Percentiles rank a stretch among this genome's conserved stretches.
Evolutionary conservation across 495 filamentous ascomycete genomes (phyloP).

Genomic region (Penicillium arizonense): DNA sequence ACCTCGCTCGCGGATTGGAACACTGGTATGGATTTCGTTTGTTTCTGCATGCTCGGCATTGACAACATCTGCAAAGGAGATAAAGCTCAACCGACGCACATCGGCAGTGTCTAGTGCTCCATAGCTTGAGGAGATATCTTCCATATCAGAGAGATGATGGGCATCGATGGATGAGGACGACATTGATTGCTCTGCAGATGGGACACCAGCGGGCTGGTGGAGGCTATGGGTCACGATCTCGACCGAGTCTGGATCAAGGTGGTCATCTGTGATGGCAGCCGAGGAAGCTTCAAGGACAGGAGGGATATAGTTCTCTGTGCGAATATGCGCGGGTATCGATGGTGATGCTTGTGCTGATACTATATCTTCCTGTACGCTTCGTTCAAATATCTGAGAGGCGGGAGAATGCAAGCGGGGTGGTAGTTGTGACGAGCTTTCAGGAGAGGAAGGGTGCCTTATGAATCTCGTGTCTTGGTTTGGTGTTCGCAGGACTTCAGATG

Average conservation of each 20-base stretch:
- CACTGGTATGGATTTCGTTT: slow-evolving; percentile 11
- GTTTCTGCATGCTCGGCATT: slow-evolving; percentile 72
- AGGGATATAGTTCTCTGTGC: slow-evolving; percentile 89
- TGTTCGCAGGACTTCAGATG: slow-evolving; percentile 34
- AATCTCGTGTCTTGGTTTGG: slow-evolving; percentile 8
- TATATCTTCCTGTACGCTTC: slow-evolving; percentile 80
- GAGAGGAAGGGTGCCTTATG: slow-evolving; percentile 38
- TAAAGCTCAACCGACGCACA: slow-evolving; percentile 82
- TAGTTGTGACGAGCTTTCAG: slow-evolving; percentile 47
- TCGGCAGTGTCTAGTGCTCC: slow-evolving; percentile 68
- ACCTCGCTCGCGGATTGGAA: neutral
- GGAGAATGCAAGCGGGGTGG: slow-evolving; percentile 64
- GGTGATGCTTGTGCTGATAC: slow-evolving; percentile 54
- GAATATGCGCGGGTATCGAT: slow-evolving; percentile 82
- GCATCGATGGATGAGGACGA: slow-evolving; percentile 39
- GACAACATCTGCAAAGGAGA: slow-evolving; percentile 94
- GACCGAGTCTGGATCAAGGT: slow-evolving; percentile 59
- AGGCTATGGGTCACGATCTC: slow-evolving; percentile 82
- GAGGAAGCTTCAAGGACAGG: slow-evolving; percentile 86
- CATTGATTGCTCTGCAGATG: slow-evolving; percentile 29
- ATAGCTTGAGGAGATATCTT: slow-evolving; percentile 54
- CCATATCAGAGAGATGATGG: slow-evolving; percentile 54
- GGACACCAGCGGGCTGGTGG: slow-evolving; percentile 71
- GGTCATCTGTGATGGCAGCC: slow-evolving; percentile 76
- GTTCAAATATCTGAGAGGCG: slow-evolving; percentile 87